Evolutionary conservation across 805 yeast genomes (phyloP).

Genomic region (Candida ulmi): DNA sequence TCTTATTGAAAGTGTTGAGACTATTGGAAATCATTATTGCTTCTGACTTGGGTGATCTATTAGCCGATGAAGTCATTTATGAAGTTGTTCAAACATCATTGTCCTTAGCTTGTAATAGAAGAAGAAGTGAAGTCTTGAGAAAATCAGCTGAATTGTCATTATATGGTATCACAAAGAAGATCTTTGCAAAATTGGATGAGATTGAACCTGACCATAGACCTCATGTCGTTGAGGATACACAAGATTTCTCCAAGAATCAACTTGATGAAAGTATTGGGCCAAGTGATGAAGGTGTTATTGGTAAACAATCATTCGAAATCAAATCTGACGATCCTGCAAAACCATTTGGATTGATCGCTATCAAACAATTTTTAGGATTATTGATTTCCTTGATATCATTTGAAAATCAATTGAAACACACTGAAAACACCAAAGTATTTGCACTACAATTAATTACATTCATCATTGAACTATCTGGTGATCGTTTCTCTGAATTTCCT

Average conservation of each 20-base stretch:
- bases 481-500: conserved; percentile 51
- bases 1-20: conserved; percentile 74
- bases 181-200: conserved; percentile 55
- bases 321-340: conserved; percentile 20
- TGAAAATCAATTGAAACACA: conserved; percentile 74
- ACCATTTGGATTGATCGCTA: conserved; percentile 68
- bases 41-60: conserved; percentile 56
- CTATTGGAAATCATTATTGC: conserved; percentile 63
- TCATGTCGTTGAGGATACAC: conserved; percentile 38
- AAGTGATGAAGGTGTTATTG: conserved; percentile 40
- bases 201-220: conserved; percentile 42
- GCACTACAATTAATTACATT: conserved; percentile 72
- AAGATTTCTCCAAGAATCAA: conserved; percentile 40
- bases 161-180: conserved; percentile 58
- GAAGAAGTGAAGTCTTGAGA: conserved; percentile 84
- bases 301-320: conserved; percentile 20
- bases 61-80: conserved; percentile 77
- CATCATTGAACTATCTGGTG: conserved; percentile 79
- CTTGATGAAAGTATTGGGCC: conserved; percentile 46
- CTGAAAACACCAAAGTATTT: conserved; percentile 80
- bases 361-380: conserved; percentile 70
- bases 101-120: conserved; percentile 86
- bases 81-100: conserved; percentile 90
- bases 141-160: conserved; percentile 84
- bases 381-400: conserved; percentile 79